A percentile compares a stretch with the other conserved stretches of the same genome.
These are phyloP conservation scores for Lasiodiplodia sp. DNA, from an alignment of 2,329 filamentous ascomycete genomes.

Conservation along the genomic window DNA sequence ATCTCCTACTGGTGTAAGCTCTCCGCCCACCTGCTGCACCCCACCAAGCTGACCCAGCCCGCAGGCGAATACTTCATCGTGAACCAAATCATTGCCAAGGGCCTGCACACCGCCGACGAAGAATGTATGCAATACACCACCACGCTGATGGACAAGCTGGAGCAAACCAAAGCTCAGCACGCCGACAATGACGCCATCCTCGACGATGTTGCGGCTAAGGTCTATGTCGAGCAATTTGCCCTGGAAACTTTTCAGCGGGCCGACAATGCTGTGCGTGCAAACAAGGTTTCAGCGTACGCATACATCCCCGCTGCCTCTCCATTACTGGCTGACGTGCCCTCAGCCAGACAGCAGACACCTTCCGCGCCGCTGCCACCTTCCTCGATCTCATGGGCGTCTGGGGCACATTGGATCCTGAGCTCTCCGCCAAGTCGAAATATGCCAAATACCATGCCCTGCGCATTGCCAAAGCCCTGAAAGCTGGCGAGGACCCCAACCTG, in stretches of 20 bases:
- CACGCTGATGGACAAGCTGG: slow-evolving; percentile 87
- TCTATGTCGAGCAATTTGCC: slow-evolving; percentile 93
- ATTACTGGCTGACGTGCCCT: slow-evolving; percentile 23
- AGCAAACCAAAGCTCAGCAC: slow-evolving; percentile 78
- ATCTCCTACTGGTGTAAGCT: slow-evolving; percentile 92
- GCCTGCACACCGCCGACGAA: slow-evolving; percentile 78
- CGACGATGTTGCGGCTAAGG: slow-evolving; percentile 86
- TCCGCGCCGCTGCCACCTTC: slow-evolving; percentile 91
- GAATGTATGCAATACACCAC: slow-evolving; percentile 84
- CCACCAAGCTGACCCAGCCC: slow-evolving; percentile 33
- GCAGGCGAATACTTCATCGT: slow-evolving; percentile 90
- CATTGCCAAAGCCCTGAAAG: slow-evolving; percentile 89
- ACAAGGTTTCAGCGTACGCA: slow-evolving; percentile 78
- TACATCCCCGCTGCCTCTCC: slow-evolving; percentile 8
- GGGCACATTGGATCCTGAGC: slow-evolving; percentile 76
- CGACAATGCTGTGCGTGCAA: slow-evolving; percentile 79
- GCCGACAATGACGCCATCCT: slow-evolving; percentile 80
- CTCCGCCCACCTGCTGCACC: slow-evolving; percentile 2
- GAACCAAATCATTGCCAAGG: slow-evolving; percentile 84
- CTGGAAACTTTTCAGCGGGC: slow-evolving; percentile 86
- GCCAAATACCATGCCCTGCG: slow-evolving; percentile 94
- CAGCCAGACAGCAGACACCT: slow-evolving; percentile 91
- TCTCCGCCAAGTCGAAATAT: slow-evolving; percentile 88
- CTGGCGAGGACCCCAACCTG: slow-evolving; percentile 89
- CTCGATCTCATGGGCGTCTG: slow-evolving; percentile 88